A percentile compares a stretch with the other conserved stretches of the same genome.
Evolutionary conservation across 495 filamentous ascomycete species (phyloP).

Genomic region (Aspergillus haitiensis): DNA sequence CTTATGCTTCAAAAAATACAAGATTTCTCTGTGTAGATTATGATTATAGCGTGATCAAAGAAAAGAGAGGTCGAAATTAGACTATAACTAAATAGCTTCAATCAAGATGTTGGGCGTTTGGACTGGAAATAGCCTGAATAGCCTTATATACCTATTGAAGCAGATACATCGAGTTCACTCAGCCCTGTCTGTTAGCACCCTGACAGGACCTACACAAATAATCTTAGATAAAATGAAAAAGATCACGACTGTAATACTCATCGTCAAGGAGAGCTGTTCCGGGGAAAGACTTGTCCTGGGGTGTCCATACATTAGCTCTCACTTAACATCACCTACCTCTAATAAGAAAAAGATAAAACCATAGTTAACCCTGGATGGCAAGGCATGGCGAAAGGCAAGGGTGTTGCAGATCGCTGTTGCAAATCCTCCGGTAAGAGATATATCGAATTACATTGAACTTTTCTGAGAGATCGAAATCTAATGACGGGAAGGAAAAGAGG

Average conservation of each 20-base stretch:
- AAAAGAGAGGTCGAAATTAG: too few relatives aligned
- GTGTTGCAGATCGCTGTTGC: background rate
- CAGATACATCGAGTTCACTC: background rate
- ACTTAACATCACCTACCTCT: slow-evolving; percentile 12
- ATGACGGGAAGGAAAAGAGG: background rate
- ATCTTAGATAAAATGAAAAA: background rate
- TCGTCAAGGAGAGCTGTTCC: background rate
- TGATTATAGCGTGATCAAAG: too few relatives aligned
- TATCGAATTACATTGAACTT: slow-evolving; percentile 15
- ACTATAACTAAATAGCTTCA: too few relatives aligned
- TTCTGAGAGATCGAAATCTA: slow-evolving; percentile 7
- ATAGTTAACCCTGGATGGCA: background rate
- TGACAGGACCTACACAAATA: background rate
- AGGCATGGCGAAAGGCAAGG: background rate
- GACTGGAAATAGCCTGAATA: too few relatives aligned
- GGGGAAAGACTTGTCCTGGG: background rate
- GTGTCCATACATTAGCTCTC: slow-evolving; percentile 7
- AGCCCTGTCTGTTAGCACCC: slow-evolving; percentile 11
- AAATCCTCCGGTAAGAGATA: background rate
- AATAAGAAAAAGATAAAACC: background rate
- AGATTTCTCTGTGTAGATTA: too few relatives aligned
- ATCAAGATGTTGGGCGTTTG: too few relatives aligned
- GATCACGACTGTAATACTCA: background rate
- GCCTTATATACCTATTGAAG: background rate
- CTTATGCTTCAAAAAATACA: too few relatives aligned